Percentiles rank a stretch among this genome's conserved stretches.
phyloP scores from a whole-genome alignment of 2,329 filamentous ascomycete species.

The Exophiala sp. region DNA sequence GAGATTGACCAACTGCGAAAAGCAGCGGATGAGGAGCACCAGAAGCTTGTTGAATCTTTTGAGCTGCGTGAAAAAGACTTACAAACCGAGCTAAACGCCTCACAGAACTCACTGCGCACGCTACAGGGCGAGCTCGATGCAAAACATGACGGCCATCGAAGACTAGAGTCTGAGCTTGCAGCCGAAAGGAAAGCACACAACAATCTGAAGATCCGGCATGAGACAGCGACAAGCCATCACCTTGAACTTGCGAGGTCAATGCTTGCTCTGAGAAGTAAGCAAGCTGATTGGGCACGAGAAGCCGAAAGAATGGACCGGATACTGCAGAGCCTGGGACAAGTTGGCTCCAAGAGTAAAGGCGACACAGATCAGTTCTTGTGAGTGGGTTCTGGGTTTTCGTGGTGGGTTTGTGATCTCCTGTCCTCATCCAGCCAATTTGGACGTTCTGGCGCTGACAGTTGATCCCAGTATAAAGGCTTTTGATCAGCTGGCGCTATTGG shows the following conservation, averaged over 20 bases:
- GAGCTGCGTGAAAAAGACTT: conserved; percentile 32
- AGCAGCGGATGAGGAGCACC: conserved; percentile 33
- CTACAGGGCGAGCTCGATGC: conserved; percentile 25
- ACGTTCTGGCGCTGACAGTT: conserved; percentile 14
- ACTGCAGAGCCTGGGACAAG: conserved; percentile 47
- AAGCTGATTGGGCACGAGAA: conserved; percentile 50
- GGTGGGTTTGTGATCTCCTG: conserved; percentile 4
- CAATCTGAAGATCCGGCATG: conserved; percentile 16
- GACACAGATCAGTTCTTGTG: conserved; percentile 51
- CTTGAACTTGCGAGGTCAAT: conserved; percentile 15
- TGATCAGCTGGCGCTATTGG: conserved; percentile 49
- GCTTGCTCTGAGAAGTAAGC: conserved; percentile 43
- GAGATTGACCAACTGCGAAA: conserved; percentile 21
- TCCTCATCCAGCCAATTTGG: not conserved
- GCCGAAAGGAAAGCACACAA: conserved; percentile 18
- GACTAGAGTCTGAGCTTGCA: conserved; percentile 20
- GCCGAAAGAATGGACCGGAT: conserved; percentile 50
- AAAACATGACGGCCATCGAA: conserved; percentile 13
- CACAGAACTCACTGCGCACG: conserved; percentile 23
- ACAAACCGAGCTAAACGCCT: conserved; percentile 19
- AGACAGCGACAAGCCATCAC: conserved; percentile 22
- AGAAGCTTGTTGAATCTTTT: conserved; percentile 36
- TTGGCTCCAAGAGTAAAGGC: conserved; percentile 42
- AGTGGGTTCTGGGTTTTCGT: conserved; percentile 35
- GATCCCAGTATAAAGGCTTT: conserved; percentile 50